phyloP scores from a whole-genome alignment of 495 filamentous ascomycete species.

The Podospora pseudocomata region DNA sequence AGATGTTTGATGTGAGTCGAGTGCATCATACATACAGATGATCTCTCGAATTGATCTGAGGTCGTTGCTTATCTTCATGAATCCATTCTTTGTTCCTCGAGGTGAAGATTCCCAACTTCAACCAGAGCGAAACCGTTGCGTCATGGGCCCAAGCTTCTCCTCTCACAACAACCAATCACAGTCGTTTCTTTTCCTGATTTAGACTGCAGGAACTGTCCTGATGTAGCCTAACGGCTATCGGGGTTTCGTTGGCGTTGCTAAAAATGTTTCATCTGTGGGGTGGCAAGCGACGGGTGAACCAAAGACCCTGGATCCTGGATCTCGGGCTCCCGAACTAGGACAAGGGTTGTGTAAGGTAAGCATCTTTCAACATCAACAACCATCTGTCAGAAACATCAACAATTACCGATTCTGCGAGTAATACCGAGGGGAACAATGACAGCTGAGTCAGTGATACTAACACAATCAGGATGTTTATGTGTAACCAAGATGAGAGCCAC shows the following conservation, averaged over 20 bases:
- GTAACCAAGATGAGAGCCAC: not conserved
- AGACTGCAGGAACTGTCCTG: not conserved
- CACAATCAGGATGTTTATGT: not conserved
- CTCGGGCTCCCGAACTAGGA: not conserved
- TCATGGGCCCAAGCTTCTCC: not conserved
- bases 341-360: not conserved
- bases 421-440: not conserved
- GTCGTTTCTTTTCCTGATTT: not conserved
- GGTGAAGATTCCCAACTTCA: not conserved
- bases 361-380: not conserved
- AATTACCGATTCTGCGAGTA: not conserved
- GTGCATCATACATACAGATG: not conserved
- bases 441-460: not conserved
- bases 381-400: not conserved
- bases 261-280: slow-evolving; percentile 4
- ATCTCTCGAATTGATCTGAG: not conserved
- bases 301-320: slow-evolving; percentile 1
- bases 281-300: not conserved
- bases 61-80: not conserved
- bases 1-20: not conserved
- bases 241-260: not conserved
- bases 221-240: not conserved
- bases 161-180: not conserved
- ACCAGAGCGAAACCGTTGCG: not conserved
- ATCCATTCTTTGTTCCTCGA: not conserved